Evolutionary conservation across 2,329 filamentous ascomycete genomes (phyloP).

Genomic region (Trichoderma breve): DNA sequence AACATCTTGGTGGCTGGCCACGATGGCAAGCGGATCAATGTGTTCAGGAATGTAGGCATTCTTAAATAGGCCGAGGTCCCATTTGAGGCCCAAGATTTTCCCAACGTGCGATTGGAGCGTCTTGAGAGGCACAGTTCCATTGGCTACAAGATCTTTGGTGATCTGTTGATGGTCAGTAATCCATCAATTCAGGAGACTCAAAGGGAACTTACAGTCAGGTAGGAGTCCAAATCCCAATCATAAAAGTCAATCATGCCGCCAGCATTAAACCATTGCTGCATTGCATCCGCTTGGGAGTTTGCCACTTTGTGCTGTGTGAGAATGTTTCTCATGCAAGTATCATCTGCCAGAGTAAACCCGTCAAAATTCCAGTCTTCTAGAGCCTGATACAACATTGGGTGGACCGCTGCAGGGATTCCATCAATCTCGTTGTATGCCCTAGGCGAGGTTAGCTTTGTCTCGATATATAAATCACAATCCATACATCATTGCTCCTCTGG

Average conservation of each 20-base stretch:
- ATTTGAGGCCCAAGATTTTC: slow-evolving; percentile 14
- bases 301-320: slow-evolving; percentile 12
- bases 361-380: slow-evolving; percentile 14
- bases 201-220: not conserved
- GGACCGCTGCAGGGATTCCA: not conserved
- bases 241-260: slow-evolving; percentile 20
- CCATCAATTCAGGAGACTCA: not conserved
- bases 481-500: slow-evolving; percentile 17
- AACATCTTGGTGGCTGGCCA: slow-evolving; percentile 11
- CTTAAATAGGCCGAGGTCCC: slow-evolving; percentile 19
- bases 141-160: slow-evolving; percentile 11
- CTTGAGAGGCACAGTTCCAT: slow-evolving; percentile 7
- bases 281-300: slow-evolving; percentile 11
- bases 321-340: slow-evolving; percentile 9
- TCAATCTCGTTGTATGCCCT: slow-evolving; percentile 8
- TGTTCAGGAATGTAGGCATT: slow-evolving; percentile 13
- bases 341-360: slow-evolving; percentile 12
- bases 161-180: not conserved
- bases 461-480: not conserved
- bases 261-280: slow-evolving; percentile 20
- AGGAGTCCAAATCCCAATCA: slow-evolving; percentile 13
- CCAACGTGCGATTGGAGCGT: slow-evolving; percentile 12
- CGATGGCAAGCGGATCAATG: slow-evolving; percentile 14
- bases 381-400: slow-evolving; percentile 3
- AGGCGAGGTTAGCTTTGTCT: not conserved